phyloP scores from a whole-genome alignment of 2,329 filamentous ascomycete genomes.

The Trichothecium sympodiale region DNA sequence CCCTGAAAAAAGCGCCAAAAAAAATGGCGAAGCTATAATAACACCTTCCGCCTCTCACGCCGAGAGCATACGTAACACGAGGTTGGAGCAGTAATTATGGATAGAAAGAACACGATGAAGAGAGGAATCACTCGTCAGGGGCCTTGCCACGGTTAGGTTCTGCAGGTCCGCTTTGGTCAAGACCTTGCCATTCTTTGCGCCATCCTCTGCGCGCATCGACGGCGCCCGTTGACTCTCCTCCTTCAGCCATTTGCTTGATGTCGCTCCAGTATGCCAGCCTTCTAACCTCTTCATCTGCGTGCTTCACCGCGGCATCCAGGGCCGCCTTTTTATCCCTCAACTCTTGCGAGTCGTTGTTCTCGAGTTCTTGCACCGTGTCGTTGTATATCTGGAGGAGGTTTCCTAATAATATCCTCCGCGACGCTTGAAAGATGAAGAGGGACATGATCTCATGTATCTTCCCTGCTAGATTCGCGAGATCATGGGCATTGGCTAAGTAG shows the following conservation, averaged over 20 bases:
- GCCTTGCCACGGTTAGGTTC: slow-evolving; percentile 20
- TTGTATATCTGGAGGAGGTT: slow-evolving; percentile 51
- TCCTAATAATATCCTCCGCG: slow-evolving; percentile 63
- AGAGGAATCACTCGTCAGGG: slow-evolving; percentile 1
- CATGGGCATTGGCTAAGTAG: slow-evolving; percentile 70
- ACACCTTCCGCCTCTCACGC: no score
- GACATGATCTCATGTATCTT: slow-evolving; percentile 80
- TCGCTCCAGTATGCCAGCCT: slow-evolving; percentile 84
- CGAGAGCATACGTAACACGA: no score
- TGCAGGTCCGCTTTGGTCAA: slow-evolving; percentile 41
- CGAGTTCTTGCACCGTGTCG: slow-evolving; percentile 24
- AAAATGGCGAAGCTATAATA: no score
- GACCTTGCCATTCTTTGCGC: slow-evolving; percentile 34
- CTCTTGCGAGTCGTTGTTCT: slow-evolving; percentile 24
- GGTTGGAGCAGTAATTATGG: no score
- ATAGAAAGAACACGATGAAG: no score
- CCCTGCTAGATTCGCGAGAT: slow-evolving; percentile 63
- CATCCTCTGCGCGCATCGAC: slow-evolving; percentile 25
- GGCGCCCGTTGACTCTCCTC: slow-evolving; percentile 33
- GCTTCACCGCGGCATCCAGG: slow-evolving; percentile 61
- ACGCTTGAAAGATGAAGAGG: slow-evolving; percentile 81
- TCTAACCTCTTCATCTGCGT: slow-evolving; percentile 71
- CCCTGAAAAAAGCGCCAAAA: no score
- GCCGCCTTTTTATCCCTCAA: slow-evolving; percentile 44
- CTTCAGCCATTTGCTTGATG: slow-evolving; percentile 55